phyloP scores from a whole-genome alignment of 73 alveolate species.

The Paramecium sonneborni region DNA sequence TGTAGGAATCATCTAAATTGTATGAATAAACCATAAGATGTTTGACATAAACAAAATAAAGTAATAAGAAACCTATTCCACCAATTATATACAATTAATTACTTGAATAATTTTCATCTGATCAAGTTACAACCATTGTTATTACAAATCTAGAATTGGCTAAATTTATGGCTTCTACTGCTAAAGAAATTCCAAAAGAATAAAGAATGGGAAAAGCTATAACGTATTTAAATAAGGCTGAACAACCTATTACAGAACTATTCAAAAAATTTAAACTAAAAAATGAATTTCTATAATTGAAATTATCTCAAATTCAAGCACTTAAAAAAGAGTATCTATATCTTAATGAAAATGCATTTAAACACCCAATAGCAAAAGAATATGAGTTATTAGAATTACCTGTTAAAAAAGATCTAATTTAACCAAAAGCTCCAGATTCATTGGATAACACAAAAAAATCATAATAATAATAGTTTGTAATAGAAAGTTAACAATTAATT shows the following conservation, averaged over 20 bases:
- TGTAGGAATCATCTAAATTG: background rate
- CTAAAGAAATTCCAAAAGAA: background rate
- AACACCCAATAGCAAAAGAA: background rate
- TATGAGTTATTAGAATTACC: background rate
- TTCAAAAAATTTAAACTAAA: background rate
- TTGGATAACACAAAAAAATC: background rate
- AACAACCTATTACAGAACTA: background rate
- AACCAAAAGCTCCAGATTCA: background rate
- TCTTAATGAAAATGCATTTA: background rate
- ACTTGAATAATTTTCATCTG: background rate
- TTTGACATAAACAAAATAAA: background rate
- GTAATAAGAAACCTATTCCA: background rate
- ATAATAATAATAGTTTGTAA: background rate
- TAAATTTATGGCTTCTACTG: background rate
- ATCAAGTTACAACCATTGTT: background rate
- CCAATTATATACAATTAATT: background rate
- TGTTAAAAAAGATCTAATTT: background rate
- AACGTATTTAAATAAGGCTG: background rate
- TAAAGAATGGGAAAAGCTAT: constrained; percentile 18
- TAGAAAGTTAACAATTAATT: background rate
- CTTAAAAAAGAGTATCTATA: background rate
- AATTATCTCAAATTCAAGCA: background rate
- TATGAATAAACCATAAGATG: background rate
- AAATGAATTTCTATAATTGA: background rate
- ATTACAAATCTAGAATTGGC: background rate